These are phyloP conservation scores for Fraxinus pennsylvanica DNA, from an alignment of 257 asterid genomes.

Conservation along the genomic window DNA sequence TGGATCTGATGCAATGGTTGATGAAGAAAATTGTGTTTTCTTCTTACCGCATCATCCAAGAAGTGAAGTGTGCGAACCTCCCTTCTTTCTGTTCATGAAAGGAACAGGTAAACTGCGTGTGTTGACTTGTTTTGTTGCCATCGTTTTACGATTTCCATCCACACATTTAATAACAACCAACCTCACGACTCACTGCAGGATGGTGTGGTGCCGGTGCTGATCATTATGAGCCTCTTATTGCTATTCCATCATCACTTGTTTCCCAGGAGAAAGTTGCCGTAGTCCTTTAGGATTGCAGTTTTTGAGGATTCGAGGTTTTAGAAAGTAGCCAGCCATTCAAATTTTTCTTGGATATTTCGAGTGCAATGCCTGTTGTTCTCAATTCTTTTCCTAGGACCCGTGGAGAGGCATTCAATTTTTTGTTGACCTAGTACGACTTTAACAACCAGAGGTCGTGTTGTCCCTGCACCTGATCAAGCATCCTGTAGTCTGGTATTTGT, in stretches of 20 bases:
- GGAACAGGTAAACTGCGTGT: conserved; percentile 69
- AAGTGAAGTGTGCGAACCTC: conserved; percentile 79
- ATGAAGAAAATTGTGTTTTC: conserved; percentile 89
- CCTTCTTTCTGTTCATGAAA: conserved; percentile 92
- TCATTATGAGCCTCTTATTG: conserved; percentile 93
- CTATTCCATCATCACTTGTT: conserved; percentile 52
- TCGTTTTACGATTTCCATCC: neutral
- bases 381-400: conserved; percentile 33
- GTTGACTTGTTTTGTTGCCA: neutral
- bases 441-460: conserved; percentile 9
- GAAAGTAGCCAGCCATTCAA: conserved; percentile 13
- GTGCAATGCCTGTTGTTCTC: conserved; percentile 23
- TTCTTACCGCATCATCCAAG: conserved; percentile 91
- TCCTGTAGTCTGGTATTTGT: conserved; percentile 32
- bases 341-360: conserved; percentile 9
- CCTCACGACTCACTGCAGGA: conserved; percentile 43
- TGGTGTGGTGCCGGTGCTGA: conserved; percentile 99
- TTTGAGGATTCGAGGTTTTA: conserved; percentile 9
- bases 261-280: conserved; percentile 87
- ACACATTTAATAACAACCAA: neutral
- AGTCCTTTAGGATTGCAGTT: conserved; percentile 50
- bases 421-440: conserved; percentile 13
- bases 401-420: conserved; percentile 29
- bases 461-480: conserved; percentile 25
- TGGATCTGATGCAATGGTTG: conserved; percentile 98